Conservation (phyloP, 1,284 basidiomycete genomes). For the Malassezia restricta region DNA sequence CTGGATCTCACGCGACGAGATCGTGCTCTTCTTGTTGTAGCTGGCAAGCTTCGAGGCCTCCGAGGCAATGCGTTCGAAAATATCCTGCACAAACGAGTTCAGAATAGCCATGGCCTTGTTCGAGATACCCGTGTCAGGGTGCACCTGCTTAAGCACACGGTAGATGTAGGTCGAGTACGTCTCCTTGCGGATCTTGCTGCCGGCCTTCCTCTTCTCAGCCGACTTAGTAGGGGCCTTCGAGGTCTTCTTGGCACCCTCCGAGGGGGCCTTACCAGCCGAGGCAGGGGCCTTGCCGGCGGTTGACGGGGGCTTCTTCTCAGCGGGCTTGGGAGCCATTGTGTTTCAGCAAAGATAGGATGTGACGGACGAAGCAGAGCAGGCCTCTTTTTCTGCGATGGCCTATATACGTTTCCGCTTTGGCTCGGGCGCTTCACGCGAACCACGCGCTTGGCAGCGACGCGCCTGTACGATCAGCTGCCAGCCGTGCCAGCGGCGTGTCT, state of each 20-base stretch:
- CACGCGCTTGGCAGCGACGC: not conserved
- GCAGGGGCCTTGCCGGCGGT: constrained; percentile 53
- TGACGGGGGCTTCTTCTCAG: constrained; percentile 52
- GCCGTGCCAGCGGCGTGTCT: not conserved
- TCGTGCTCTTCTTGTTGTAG: constrained; percentile 47
- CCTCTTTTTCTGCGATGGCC: constrained; percentile 1
- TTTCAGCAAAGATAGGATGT: not conserved
- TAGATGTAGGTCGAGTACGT: constrained; percentile 48
- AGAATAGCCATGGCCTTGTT: constrained; percentile 50
- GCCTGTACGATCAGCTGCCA: not conserved
- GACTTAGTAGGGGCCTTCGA: constrained; percentile 49
- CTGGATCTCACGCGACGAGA: constrained; percentile 47
- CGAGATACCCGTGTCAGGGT: constrained; percentile 49
- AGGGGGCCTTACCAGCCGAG: constrained; percentile 47
- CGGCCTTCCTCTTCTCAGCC: constrained; percentile 55
- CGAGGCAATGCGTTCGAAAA: constrained; percentile 48
- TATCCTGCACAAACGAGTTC: constrained; percentile 49
- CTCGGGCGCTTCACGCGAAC: constrained; percentile 4
- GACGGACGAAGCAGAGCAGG: not conserved
- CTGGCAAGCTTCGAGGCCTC: constrained; percentile 47
- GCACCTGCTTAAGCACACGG: constrained; percentile 55
- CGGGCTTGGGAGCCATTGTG: constrained; percentile 43
- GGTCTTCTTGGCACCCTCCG: constrained; percentile 57
- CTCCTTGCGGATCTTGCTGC: constrained; percentile 55
- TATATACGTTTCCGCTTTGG: constrained; percentile 16